Base-by-base conservation (phyloP, 2,329 filamentous ascomycete genomes). In the Chalara sp. region DNA sequence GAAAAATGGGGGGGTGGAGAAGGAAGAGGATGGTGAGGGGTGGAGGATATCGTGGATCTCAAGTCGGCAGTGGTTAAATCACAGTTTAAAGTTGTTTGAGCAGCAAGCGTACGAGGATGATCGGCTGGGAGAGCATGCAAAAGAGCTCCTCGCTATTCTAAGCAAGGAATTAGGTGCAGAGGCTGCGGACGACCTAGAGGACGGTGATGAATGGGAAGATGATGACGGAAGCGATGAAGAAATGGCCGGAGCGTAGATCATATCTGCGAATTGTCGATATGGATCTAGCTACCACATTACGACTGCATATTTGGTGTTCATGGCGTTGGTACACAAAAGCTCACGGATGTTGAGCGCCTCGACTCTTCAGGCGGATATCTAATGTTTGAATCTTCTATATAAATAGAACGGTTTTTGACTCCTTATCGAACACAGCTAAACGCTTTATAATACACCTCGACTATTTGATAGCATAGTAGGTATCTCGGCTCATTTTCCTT, bases 61-160 rank as follows among this genome's bases (percentile, higher is more conserved):
- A 12, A 87, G 89, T 61, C 80, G 88, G 49, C 83, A 87, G 63
- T 96, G 91, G 89, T 75, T 97, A 44, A 83, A 81, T 51, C 87
- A 87, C 62, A 88, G 89, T 63, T 73, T 95, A 56, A 83, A 83
- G 64, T 76, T 96, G n/a, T 97, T 88, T 67, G 72, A 80, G 39
- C 65, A 79, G 61, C 78, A 93, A 60, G 83, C 92, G 48, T 97
- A 96, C 65, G 91, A 95, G 66, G 89, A 95, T 59, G 86, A 89
- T 54, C 75, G 86, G 56, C 72, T 95, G 30, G 82, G 83, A 47
- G 82, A 87, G 53, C 89, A 95, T 65, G 84, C 87, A 0, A 72
- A 77, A 53, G 87, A 93, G 71, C 73, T 95, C 43, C 70, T 89
- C 42, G 72, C 73, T 40, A 74, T 72, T 49, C 79, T 90, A 52